Evolutionary conservation across 1,139 yeast species (phyloP).

Genomic region (Pichia sp.): DNA sequence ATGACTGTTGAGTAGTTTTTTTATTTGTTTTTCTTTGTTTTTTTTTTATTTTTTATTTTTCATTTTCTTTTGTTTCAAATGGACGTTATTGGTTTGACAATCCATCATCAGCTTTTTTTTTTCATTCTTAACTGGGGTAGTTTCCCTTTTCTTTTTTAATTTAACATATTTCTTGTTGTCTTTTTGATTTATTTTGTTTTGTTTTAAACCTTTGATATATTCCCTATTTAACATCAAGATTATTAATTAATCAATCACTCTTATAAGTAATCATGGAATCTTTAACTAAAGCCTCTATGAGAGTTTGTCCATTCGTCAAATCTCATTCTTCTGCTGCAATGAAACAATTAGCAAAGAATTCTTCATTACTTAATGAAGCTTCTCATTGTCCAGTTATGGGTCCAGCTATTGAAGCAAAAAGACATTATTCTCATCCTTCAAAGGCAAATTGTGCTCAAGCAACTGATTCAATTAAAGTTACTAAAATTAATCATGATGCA

Average conservation of each 20-base stretch:
- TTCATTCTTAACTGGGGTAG: no score
- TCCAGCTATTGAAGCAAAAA: slow-evolving; percentile 50
- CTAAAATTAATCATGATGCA: slow-evolving; percentile 29
- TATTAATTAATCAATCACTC: no score
- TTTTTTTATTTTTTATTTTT: no score
- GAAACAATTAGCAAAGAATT: slow-evolving; percentile 42
- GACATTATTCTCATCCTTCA: slow-evolving; percentile 53
- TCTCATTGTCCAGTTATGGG: slow-evolving; percentile 85
- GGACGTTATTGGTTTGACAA: no score
- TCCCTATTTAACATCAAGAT: not conserved
- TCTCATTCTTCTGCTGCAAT: slow-evolving; percentile 58
- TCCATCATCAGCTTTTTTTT: no score
- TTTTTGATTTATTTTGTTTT: not conserved
- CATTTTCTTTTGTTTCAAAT: no score
- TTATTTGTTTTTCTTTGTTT: no score
- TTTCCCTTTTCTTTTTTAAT: not conserved
- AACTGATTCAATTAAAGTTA: slow-evolving; percentile 28
- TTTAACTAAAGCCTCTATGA: slow-evolving; percentile 68
- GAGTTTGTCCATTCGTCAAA: slow-evolving; percentile 81
- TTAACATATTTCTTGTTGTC: not conserved
- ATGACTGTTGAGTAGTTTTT: no score
- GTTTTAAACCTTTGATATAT: not conserved
- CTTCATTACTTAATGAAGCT: slow-evolving; percentile 57
- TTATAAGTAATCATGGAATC: slow-evolving; percentile 73
- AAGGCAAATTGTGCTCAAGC: slow-evolving; percentile 49